These are phyloP conservation scores for Tuber borchii DNA, from an alignment of 495 filamentous ascomycete species.

Conservation along the genomic window DNA sequence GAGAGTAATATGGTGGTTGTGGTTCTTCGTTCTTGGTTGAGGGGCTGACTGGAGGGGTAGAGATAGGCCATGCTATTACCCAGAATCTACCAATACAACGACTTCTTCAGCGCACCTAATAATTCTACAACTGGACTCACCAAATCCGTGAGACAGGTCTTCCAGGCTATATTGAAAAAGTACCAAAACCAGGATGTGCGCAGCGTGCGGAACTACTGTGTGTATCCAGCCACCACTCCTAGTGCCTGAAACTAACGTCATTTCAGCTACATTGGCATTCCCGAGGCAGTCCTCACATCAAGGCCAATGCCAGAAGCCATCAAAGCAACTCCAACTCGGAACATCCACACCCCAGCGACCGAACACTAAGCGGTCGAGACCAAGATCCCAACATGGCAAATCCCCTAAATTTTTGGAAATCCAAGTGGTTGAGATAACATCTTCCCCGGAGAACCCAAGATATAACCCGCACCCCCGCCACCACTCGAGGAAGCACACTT, in stretches of 20 bases:
- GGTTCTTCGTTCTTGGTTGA: neutral
- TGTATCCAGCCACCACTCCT: neutral
- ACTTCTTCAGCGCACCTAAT: neutral
- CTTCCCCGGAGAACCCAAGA: neutral
- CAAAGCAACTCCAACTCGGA: neutral
- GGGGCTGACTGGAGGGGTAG: neutral
- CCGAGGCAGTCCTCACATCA: neutral
- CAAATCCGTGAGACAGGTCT: neutral
- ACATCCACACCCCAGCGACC: neutral
- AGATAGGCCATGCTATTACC: neutral
- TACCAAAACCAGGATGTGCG: neutral
- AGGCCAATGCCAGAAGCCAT: neutral
- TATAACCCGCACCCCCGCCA: neutral
- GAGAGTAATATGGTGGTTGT: neutral
- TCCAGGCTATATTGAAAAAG: neutral
- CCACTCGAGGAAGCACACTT: neutral
- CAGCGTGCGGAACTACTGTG: neutral
- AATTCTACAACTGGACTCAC: neutral
- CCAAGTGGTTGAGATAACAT: neutral
- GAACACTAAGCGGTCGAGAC: neutral
- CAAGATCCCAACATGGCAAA: neutral
- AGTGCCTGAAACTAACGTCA: neutral
- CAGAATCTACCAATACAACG: neutral
- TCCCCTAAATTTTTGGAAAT: neutral
- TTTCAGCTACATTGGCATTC: neutral